Percentiles rank a stretch among this genome's conserved stretches.
phyloP scores from a whole-genome alignment of 1,284 basidiomycete species.

The Singerocomus rubriflavus region DNA sequence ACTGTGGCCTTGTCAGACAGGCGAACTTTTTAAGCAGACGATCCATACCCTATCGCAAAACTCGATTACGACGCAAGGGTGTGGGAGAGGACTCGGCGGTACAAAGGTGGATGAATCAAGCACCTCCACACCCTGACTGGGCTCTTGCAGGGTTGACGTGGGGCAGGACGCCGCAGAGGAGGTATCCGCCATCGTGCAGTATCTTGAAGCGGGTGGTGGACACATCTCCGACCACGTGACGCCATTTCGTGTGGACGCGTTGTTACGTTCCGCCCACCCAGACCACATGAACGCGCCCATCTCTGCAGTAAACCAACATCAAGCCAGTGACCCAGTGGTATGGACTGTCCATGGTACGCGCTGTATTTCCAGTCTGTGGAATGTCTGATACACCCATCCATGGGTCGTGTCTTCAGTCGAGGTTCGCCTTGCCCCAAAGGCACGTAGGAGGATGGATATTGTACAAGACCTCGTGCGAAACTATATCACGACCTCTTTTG shows the following conservation, averaged over 20 bases:
- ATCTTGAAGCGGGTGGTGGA: not conserved
- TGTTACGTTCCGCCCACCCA: conserved; percentile 31
- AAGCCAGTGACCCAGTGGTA: conserved; percentile 18
- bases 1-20: conserved; percentile 40
- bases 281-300: conserved; percentile 18
- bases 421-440: conserved; percentile 67
- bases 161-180: conserved; percentile 5
- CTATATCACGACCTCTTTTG: conserved; percentile 58
- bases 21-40: not conserved
- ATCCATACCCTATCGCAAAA: conserved; percentile 79
- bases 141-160: conserved; percentile 6
- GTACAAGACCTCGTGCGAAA: conserved; percentile 61
- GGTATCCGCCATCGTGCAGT: conserved; percentile 15
- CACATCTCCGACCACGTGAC: conserved; percentile 20
- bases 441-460: conserved; percentile 69
- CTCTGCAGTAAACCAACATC: conserved; percentile 5
- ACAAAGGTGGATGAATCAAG: conserved; percentile 56
- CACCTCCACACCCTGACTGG: conserved; percentile 2
- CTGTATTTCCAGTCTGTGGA: not conserved
- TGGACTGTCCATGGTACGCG: conserved; percentile 61
- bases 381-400: not conserved
- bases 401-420: conserved; percentile 58
- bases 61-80: conserved; percentile 65
- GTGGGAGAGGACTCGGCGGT: conserved; percentile 47
- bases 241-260: conserved; percentile 37